phyloP scores from a whole-genome alignment of 2,329 filamentous ascomycete genomes.

The Bertia moriformis region DNA sequence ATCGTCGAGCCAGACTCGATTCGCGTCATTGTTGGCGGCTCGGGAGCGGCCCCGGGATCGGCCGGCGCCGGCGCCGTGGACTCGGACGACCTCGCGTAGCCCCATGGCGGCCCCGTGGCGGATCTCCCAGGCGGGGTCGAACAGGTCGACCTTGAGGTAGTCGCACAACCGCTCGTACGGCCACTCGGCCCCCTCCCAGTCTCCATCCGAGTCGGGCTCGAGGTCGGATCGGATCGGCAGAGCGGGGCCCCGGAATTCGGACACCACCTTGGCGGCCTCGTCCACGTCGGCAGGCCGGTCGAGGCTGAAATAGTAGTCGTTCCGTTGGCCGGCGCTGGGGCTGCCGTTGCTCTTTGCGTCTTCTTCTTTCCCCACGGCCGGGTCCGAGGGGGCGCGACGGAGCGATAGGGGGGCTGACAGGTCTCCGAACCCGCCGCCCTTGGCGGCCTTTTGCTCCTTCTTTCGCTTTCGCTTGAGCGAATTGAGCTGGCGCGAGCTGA shows the following conservation, averaged over 20 bases:
- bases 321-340: slow-evolving; percentile 49
- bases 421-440: slow-evolving; percentile 80
- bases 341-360: slow-evolving; percentile 42
- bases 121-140: slow-evolving; percentile 87
- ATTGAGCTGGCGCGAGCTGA: slow-evolving; percentile 89
- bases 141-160: slow-evolving; percentile 82
- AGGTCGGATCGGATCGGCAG: slow-evolving; percentile 76
- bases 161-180: slow-evolving; percentile 89
- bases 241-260: slow-evolving; percentile 87
- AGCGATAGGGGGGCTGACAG: too few relatives aligned
- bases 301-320: slow-evolving; percentile 88
- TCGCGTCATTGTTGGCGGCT: slow-evolving; percentile 63
- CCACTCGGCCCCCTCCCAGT: slow-evolving; percentile 81
- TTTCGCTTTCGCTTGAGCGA: slow-evolving; percentile 90
- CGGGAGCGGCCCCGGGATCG: slow-evolving; percentile 56
- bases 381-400: slow-evolving; percentile 47
- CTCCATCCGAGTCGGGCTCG: slow-evolving; percentile 60
- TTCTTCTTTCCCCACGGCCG: slow-evolving; percentile 30
- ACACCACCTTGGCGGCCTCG: slow-evolving; percentile 81
- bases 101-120: slow-evolving; percentile 94
- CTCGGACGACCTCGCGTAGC: slow-evolving; percentile 74
- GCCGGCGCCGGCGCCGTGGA: slow-evolving; percentile 82
- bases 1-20: slow-evolving; percentile 81
- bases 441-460: slow-evolving; percentile 73
- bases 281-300: slow-evolving; percentile 69